phyloP scores from a whole-genome alignment of 768 basidiomycete species.

The Trametes cinnabarina region DNA sequence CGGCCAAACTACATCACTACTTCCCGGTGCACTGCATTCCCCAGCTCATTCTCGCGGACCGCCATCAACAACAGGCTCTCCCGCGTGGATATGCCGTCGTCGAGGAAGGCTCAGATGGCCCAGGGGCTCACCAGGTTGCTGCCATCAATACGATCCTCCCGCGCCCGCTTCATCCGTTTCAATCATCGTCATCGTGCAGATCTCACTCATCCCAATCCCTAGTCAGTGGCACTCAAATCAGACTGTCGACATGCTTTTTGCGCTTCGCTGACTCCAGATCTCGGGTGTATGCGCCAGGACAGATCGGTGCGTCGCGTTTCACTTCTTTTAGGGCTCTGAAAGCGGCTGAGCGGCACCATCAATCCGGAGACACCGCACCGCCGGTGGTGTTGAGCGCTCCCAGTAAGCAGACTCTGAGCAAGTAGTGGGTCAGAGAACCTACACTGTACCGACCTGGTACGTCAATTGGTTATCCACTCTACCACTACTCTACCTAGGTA shows the following conservation, averaged over 20 bases:
- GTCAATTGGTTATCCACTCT: no score
- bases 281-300: no score
- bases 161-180: background rate
- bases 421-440: no score
- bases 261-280: no score
- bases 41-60: background rate
- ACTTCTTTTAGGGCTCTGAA: background rate
- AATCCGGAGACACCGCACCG: background rate
- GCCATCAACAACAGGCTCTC: background rate
- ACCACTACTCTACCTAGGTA: no score
- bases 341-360: background rate
- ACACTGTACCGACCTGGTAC: no score
- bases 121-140: background rate
- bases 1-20: background rate
- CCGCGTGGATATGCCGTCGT: background rate
- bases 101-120: no score
- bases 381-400: background rate
- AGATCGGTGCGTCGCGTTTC: background rate
- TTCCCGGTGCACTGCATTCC: background rate
- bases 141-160: background rate
- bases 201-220: background rate
- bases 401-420: background rate
- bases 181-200: background rate
- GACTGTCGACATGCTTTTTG: no score
- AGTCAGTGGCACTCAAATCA: background rate